Evolutionary conservation across 768 basidiomycete species (phyloP).

Genomic region (Termitomyces titanicus): DNA sequence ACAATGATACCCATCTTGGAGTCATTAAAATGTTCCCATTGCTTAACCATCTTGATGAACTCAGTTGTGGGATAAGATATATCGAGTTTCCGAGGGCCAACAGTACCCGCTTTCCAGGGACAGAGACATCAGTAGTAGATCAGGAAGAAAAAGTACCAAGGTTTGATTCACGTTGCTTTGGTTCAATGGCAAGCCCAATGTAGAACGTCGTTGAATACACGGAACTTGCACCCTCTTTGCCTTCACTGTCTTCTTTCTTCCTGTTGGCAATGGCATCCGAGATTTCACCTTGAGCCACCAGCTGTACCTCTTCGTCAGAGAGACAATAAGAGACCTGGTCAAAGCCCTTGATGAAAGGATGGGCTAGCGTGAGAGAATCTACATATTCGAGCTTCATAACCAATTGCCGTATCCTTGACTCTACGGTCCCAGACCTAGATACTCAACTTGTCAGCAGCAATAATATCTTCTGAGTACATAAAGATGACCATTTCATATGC

Average conservation of each 20-base stretch:
- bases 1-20: constrained; percentile 92
- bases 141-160: constrained; percentile 8
- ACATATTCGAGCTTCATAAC: constrained; percentile 98
- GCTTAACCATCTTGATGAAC: constrained; percentile 89
- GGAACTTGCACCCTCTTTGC: constrained; percentile 69
- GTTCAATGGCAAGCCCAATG: constrained; percentile 89
- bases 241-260: constrained; percentile 75
- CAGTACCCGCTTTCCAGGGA: constrained; percentile 58
- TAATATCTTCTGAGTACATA: constrained; percentile 17
- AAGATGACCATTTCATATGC: constrained; percentile 83
- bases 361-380: constrained; percentile 86
- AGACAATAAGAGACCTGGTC: constrained; percentile 84
- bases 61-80: constrained; percentile 97
- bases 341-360: constrained; percentile 94
- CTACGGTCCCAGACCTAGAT: constrained; percentile 86
- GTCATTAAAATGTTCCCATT: constrained; percentile 95
- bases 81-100: constrained; percentile 82
- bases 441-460: not conserved
- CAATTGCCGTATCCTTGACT: constrained; percentile 91
- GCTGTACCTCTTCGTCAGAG: constrained; percentile 81
- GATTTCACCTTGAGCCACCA: constrained; percentile 85
- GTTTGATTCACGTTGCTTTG: constrained; percentile 72
- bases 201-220: constrained; percentile 98
- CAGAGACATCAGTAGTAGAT: constrained; percentile 2
- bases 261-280: constrained; percentile 68